phyloP scores from a whole-genome alignment of 768 basidiomycete species.

The Tylopilus sp. region DNA sequence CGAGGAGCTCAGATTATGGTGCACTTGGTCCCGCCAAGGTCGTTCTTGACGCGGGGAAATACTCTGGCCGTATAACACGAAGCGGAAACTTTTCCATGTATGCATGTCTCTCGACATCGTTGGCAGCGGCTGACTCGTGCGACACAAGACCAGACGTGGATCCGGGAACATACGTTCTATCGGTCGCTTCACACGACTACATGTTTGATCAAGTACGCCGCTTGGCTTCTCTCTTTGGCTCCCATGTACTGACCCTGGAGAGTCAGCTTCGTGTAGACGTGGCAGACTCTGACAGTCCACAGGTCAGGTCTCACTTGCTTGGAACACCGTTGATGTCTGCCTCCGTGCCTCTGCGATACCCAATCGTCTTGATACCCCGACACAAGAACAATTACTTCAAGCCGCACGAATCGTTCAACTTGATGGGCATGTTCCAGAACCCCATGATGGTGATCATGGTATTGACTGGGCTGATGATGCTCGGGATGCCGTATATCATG shows the following conservation, averaged over 20 bases:
- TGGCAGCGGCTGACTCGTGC: slow-evolving; percentile 9
- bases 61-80: slow-evolving; percentile 49
- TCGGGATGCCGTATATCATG: slow-evolving; percentile 75
- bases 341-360: slow-evolving; percentile 54
- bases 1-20: slow-evolving; percentile 28
- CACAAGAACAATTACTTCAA: slow-evolving; percentile 62
- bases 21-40: slow-evolving; percentile 57
- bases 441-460: slow-evolving; percentile 85
- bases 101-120: slow-evolving; percentile 19
- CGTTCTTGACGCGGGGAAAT: slow-evolving; percentile 55
- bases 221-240: neutral
- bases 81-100: slow-evolving; percentile 70
- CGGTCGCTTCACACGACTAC: slow-evolving; percentile 63
- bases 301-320: slow-evolving; percentile 60
- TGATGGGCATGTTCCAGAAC: slow-evolving; percentile 72
- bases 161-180: slow-evolving; percentile 66
- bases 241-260: neutral
- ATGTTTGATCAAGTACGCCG: slow-evolving; percentile 63
- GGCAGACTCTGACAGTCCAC: slow-evolving; percentile 38
- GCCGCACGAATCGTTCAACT: slow-evolving; percentile 68
- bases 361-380: slow-evolving; percentile 53
- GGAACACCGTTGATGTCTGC: slow-evolving; percentile 68
- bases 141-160: slow-evolving; percentile 58
- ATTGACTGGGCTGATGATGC: slow-evolving; percentile 59
- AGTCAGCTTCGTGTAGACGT: slow-evolving; percentile 68